Percentiles rank a stretch among this genome's conserved stretches.
These are phyloP conservation scores for Mucor plumbeus DNA, from an alignment of 371 early-diverging fungal genomes.

Conservation along the genomic window DNA sequence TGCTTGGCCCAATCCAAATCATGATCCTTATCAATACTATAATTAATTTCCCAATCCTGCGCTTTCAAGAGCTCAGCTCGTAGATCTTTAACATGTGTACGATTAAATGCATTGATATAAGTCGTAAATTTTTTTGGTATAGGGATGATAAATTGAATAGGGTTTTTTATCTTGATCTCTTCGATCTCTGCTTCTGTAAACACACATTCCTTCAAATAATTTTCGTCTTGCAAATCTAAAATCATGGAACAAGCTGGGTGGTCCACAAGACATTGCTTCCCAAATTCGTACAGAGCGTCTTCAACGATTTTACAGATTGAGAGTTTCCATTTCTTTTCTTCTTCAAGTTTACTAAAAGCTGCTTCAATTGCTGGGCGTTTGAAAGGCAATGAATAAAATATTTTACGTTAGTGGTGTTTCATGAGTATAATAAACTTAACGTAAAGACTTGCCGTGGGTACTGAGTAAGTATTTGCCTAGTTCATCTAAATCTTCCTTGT, in stretches of 20 bases:
- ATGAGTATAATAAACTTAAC: too few species aligned
- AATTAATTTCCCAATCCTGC: slow-evolving; percentile 21
- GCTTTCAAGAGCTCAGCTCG: slow-evolving; percentile 9
- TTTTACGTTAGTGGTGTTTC: too few species aligned
- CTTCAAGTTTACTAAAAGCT: slow-evolving; percentile 15
- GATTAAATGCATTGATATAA: slow-evolving; percentile 18
- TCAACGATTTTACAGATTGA: slow-evolving; percentile 22
- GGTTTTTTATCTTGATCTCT: slow-evolving; percentile 16
- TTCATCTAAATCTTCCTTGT: too few species aligned
- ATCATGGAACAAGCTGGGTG: slow-evolving; percentile 23
- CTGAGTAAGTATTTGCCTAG: too few species aligned
- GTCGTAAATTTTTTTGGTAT: slow-evolving; percentile 12
- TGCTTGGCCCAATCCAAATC: slow-evolving; percentile 24
- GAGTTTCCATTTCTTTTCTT: slow-evolving; percentile 19
- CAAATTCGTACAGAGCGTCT: slow-evolving; percentile 12
- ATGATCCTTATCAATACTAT: slow-evolving; percentile 13
- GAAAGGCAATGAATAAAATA: too few species aligned
- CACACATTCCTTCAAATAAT: slow-evolving; percentile 16
- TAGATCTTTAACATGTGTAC: slow-evolving; percentile 6
- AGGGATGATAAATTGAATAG: background rate
- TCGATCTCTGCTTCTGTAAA: slow-evolving; percentile 12
- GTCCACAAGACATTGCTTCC: slow-evolving; percentile 18
- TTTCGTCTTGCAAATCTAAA: slow-evolving; percentile 21
- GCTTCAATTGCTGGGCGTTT: slow-evolving; percentile 31
- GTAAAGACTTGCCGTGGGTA: too few species aligned